Percentiles rank a stretch among this genome's conserved stretches.
phyloP scores from a whole-genome alignment of 108 stramenopile genomes.

The Chaetoceros tenuissimus region DNA sequence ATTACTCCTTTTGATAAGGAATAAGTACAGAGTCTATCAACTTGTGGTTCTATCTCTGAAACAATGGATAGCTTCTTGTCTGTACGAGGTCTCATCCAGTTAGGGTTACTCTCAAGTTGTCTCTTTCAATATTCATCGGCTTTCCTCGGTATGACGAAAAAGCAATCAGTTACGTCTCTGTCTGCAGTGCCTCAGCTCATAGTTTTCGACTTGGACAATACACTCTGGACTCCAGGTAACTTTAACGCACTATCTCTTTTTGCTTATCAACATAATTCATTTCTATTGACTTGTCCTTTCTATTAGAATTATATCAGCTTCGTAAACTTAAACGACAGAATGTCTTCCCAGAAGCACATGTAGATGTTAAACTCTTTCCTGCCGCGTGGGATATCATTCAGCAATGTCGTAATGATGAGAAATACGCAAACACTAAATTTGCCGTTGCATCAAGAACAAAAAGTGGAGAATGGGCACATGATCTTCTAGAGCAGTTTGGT shows the following conservation, averaged over 20 bases:
- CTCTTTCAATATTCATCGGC: too few species aligned
- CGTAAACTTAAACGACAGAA: slow-evolving; percentile 37
- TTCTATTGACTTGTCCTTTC: too few species aligned
- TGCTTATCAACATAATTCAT: too few species aligned
- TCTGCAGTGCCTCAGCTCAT: slow-evolving; percentile 23
- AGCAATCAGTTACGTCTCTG: neutral
- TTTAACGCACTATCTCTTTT: too few species aligned
- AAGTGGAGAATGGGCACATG: slow-evolving; percentile 55
- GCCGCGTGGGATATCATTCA: slow-evolving; percentile 38
- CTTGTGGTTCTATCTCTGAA: too few species aligned
- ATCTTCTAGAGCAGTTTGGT: slow-evolving; percentile 45
- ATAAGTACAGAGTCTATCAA: too few species aligned
- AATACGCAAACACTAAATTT: slow-evolving; percentile 32
- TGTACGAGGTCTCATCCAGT: too few species aligned
- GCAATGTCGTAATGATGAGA: slow-evolving; percentile 14
- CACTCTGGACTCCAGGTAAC: slow-evolving; percentile 52
- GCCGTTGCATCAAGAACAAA: slow-evolving; percentile 70
- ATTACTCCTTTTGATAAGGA: too few species aligned
- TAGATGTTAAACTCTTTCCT: slow-evolving; percentile 54
- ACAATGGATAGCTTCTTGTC: too few species aligned
- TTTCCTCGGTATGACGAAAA: too few species aligned
- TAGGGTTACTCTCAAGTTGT: too few species aligned
- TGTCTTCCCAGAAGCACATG: slow-evolving; percentile 35
- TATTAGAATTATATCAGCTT: slow-evolving; percentile 73
- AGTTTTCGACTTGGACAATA: slow-evolving; percentile 43